Conservation (phyloP, 441 rosid species). For the Oxalis stricta region DNA sequence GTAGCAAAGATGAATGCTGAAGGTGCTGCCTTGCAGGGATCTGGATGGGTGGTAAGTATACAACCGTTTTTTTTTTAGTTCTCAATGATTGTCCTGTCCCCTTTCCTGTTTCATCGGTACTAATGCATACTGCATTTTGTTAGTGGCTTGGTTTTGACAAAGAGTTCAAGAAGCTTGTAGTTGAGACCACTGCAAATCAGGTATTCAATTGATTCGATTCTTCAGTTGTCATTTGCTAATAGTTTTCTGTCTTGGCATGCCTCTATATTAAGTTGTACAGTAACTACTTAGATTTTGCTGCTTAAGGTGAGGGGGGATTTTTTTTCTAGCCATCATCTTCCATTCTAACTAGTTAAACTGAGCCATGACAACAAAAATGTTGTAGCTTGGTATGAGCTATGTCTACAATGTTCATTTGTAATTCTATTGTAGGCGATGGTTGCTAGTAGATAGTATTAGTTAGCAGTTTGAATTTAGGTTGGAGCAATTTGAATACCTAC, state of each 20-base stretch:
- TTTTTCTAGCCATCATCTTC: too few relatives aligned
- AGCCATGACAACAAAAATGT: too few relatives aligned
- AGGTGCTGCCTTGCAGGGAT: constrained; percentile 95
- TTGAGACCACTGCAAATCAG: constrained; percentile 91
- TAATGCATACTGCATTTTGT: constrained; percentile 1
- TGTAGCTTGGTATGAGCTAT: too few relatives aligned
- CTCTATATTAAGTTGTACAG: too few relatives aligned
- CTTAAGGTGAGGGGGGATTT: too few relatives aligned
- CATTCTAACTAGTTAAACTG: too few relatives aligned
- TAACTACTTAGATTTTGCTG: too few relatives aligned
- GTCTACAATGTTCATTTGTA: too few relatives aligned
- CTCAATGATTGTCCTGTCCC: not conserved
- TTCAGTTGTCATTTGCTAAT: not conserved
- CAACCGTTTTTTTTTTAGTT: not conserved
- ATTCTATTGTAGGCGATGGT: too few relatives aligned
- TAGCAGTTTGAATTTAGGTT: not conserved
- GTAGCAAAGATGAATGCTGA: constrained; percentile 65
- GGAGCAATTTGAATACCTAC: not conserved
- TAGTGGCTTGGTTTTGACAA: constrained; percentile 94
- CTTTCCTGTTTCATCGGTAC: not conserved
- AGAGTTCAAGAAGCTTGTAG: constrained; percentile 69
- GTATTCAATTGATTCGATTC: constrained; percentile 15
- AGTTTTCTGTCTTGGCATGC: not conserved
- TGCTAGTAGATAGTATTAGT: not conserved
- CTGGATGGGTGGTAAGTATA: constrained; percentile 95